Evolutionary conservation across 1,139 yeast species (phyloP), one percentile per base, ranked within the genome.

Genomic region (Pneumocystis wakefieldiae): DNA sequence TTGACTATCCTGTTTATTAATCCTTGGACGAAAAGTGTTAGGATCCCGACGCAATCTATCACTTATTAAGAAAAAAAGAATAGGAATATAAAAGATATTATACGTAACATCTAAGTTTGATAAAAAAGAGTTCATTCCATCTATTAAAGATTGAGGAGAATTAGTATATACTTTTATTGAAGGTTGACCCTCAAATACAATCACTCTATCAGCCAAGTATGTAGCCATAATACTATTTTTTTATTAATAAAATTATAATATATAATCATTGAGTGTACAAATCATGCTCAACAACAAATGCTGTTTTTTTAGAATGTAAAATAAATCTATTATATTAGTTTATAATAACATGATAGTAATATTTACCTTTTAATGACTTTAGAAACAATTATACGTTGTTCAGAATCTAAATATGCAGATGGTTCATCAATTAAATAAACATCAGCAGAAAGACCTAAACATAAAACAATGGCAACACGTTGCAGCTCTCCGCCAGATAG

Each of bases 401-500:
- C 99, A 66, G 97, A 91, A 79, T 92, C 98, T 76, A 92, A 83
- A 78, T 92, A 92, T 55, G 98, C 99, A 66, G 97, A 89, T 62
- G 98, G 98, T 78, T 92, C 98, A 77, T 92, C 98, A 71, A 92
- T 92, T 75, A 92, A 83, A 75, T 92, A 92, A 70, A 92, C 87
- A 75, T 92, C 98, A 37, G 98, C 98, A 42, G 90, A 90, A 64
- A 86, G 79, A 82, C 98, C 98, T 67, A 94, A 81, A 8, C 97
- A 85, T 74, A 92, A 81, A 57, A 90, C 95, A 76, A 92, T 92
- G 68, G 98, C 99, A 67, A 94, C 98, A 81, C 99, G 87, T 80
- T 92, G 98, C 79, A 92, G 82, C 79, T 92, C 99, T 84, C 98
- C 98, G 80, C 98, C 99, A 63, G 97, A 91, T 76, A 92, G 80